These are phyloP conservation scores for Colletotrichum plurivorum DNA, from an alignment of 2,329 filamentous ascomycete species.

Conservation along the genomic window DNA sequence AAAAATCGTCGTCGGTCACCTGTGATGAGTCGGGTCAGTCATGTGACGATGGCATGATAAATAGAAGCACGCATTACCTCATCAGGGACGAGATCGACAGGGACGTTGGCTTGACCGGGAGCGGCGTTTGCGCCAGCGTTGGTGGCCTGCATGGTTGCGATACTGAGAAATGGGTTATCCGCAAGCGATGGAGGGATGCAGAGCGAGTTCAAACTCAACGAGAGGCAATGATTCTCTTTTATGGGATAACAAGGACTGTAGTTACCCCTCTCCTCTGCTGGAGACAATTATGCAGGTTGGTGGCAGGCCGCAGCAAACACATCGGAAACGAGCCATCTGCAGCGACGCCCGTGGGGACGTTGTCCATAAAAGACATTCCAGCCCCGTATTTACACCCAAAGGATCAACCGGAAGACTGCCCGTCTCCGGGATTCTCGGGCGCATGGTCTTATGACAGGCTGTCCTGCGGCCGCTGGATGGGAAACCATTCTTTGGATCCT, in stretches of 20 bases:
- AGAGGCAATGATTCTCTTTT: background rate
- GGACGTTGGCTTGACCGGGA: background rate
- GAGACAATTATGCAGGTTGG: background rate
- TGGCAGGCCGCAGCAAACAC: background rate
- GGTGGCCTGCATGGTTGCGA: background rate
- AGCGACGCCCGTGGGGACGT: background rate
- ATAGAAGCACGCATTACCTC: background rate
- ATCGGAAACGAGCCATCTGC: background rate
- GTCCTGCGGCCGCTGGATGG: background rate
- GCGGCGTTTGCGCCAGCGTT: background rate
- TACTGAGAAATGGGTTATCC: too few relatives aligned
- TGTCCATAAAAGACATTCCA: background rate
- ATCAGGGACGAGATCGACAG: background rate
- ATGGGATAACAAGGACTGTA: background rate
- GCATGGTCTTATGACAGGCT: background rate
- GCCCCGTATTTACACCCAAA: background rate
- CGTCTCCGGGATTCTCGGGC: background rate
- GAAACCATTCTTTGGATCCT: background rate
- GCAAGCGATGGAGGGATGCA: background rate
- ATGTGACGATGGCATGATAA: fast-evolving
- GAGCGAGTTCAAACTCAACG: background rate
- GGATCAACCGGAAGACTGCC: background rate
- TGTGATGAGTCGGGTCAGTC: background rate
- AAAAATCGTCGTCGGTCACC: background rate
- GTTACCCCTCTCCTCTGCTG: conserved; percentile 4